Conservation (phyloP, 345 rosid species). For the Dovyalis caffra region DNA sequence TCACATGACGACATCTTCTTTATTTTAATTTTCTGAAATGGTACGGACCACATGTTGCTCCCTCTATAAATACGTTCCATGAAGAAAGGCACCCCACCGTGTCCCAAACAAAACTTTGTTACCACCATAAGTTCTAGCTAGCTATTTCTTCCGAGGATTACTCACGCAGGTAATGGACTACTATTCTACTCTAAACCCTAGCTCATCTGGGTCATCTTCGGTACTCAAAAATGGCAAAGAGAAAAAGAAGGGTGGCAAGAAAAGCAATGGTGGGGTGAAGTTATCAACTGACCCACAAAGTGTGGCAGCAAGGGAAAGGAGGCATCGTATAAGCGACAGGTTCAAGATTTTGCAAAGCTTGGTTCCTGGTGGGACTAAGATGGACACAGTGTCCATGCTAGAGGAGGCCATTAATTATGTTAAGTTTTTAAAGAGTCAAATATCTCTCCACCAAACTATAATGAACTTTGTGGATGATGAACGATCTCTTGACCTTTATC, state of each 20-base stretch:
- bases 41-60: background rate
- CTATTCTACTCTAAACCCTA: slow-evolving; percentile 21
- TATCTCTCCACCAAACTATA: slow-evolving; percentile 63
- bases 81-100: slow-evolving; percentile 6
- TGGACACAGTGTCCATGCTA: slow-evolving; percentile 91
- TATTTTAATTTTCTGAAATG: slow-evolving; percentile 3
- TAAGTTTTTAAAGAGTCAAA: slow-evolving; percentile 80
- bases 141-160: background rate
- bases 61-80: background rate
- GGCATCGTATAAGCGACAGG: slow-evolving; percentile 81
- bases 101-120: background rate
- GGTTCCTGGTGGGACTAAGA: slow-evolving; percentile 82
- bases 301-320: slow-evolving; percentile 82
- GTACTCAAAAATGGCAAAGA: slow-evolving; percentile 1
- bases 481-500: background rate
- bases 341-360: slow-evolving; percentile 82
- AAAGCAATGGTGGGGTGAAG: slow-evolving; percentile 30
- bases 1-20: slow-evolving; percentile 32
- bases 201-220: slow-evolving; percentile 29
- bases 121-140: background rate
- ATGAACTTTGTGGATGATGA: slow-evolving; percentile 26
- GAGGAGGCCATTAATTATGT: slow-evolving; percentile 87
- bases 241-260: slow-evolving; percentile 24
- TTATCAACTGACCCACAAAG: slow-evolving; percentile 90
- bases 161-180: slow-evolving; percentile 21